Conservation (phyloP, 2,329 filamentous ascomycete genomes). For the Fusarium piperis region DNA sequence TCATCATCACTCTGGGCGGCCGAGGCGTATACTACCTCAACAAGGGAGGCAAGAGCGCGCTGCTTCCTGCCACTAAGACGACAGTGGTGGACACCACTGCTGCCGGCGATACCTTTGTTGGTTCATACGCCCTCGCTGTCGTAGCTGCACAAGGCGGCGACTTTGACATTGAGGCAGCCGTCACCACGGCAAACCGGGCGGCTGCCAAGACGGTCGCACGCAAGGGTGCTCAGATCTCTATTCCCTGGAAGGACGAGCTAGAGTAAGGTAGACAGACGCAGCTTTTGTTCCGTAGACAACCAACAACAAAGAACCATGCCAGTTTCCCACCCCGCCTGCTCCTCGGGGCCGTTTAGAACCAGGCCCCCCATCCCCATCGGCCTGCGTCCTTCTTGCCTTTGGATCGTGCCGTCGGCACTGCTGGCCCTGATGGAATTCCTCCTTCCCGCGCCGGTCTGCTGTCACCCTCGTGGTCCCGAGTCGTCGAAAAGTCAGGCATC, state of each 20-base stretch:
- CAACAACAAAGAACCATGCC: conserved; percentile 26
- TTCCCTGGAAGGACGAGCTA: conserved; percentile 57
- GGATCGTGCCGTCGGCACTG: conserved; percentile 2
- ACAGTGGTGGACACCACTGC: conserved; percentile 91
- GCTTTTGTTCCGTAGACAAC: conserved; percentile 22
- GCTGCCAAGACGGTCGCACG: conserved; percentile 54
- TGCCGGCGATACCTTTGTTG: conserved; percentile 94
- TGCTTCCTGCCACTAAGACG: conserved; percentile 74
- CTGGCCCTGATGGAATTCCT: not conserved
- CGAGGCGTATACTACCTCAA: conserved; percentile 78
- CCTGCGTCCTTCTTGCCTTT: conserved; percentile 41
- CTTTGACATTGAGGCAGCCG: conserved; percentile 67
- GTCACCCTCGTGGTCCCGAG: conserved; percentile 15
- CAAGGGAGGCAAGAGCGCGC: conserved; percentile 51
- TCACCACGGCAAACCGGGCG: conserved; percentile 62
- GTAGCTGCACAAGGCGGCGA: conserved; percentile 56
- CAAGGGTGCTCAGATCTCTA: conserved; percentile 56
- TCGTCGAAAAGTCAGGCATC: conserved; percentile 24
- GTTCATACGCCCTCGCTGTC: conserved; percentile 81
- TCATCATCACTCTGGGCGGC: conserved; percentile 86
- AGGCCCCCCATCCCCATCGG: conserved; percentile 43
- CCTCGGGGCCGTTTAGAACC: conserved; percentile 40
- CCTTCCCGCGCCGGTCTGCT: conserved; percentile 17
- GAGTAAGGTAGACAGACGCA: conserved; percentile 36
- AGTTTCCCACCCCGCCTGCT: conserved; percentile 15